Base-by-base conservation (phyloP, 164 flowering plant genomes). In the Macadamia integrifolia region DNA sequence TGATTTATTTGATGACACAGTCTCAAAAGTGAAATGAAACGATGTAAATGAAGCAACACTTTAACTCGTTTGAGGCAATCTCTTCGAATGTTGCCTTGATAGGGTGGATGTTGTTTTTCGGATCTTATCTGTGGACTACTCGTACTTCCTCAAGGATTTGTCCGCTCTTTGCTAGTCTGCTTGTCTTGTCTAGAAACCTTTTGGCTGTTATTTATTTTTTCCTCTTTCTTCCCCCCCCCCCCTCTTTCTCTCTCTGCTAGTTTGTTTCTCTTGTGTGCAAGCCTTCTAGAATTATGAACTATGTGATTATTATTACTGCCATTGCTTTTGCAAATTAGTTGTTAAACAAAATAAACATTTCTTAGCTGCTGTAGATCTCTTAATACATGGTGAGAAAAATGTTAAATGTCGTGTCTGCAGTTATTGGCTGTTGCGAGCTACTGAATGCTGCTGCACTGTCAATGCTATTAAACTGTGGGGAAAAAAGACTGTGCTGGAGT, bases 51-150 rank as follows among this genome's bases (percentile, higher is more conserved):
- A 43, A 35, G 42, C 3, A 53, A 1, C 6, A 17, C n/a, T 60
- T 66, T 30, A 60, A 14, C 28, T 71, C 32, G 23, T 50, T 66
- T 61, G 55, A 35, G 60, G 52, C 66, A 29, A 55, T 55, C 52
- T 50, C 56, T 31, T 31, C 9, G 11, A 55, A 60, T 60, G 29
- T 49, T 46, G 40, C 12, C 58, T 58, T 32, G 28, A 48, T 60
- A 5, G 5, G 70, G 58, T 35, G 10, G 48, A 17, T 55, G 42
- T 29, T 67, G 28, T 44, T 5, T 42, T 42, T 28, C 40, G 10
- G 29, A 42, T 23, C 14, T 30, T 2, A 9, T n/a, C 6, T n/a
- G 58, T 35, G 32, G 50, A 29, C 14, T 49, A 14, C 23, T 17
- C 4, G 8, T 2, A 14, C 13, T 30, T 52, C 30, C n/a, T 30